phyloP scores from a whole-genome alignment of 345 rosid species.

The Cardamine occulta region DNA sequence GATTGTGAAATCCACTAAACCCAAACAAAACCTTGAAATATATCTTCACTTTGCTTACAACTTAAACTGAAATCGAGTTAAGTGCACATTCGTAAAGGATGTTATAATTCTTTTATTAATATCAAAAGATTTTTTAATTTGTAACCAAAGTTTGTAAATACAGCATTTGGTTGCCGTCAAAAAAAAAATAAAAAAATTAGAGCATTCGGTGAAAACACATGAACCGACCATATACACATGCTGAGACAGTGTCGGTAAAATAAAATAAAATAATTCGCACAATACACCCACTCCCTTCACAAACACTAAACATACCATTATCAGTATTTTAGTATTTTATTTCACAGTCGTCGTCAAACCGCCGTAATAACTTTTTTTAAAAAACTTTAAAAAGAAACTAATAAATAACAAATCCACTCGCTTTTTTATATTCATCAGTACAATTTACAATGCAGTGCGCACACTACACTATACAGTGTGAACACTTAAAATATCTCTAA shows the following conservation, averaged over 20 bases:
- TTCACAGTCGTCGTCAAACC: background rate
- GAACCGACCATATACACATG: slow-evolving; percentile 26
- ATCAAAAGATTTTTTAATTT: background rate
- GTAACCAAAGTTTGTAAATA: slow-evolving; percentile 1
- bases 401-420: slow-evolving; percentile 5
- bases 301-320: background rate
- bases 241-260: slow-evolving; percentile 34
- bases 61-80: background rate
- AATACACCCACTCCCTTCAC: slow-evolving; percentile 34
- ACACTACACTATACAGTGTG: slow-evolving; percentile 25
- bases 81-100: background rate
- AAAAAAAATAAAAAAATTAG: background rate
- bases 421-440: slow-evolving; percentile 12
- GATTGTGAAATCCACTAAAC: background rate
- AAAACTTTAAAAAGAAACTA: background rate
- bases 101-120: background rate
- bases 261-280: slow-evolving; percentile 23
- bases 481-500: too few relatives aligned
- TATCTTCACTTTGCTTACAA: background rate
- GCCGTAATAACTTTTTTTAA: slow-evolving; percentile 14
- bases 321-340: background rate
- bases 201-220: slow-evolving; percentile 14
- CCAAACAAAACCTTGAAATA: background rate
- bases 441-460: slow-evolving; percentile 1
- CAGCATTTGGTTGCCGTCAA: background rate